Base-by-base conservation (phyloP, 2,329 filamentous ascomycete genomes). In the Ophioceras dolichostomum region DNA sequence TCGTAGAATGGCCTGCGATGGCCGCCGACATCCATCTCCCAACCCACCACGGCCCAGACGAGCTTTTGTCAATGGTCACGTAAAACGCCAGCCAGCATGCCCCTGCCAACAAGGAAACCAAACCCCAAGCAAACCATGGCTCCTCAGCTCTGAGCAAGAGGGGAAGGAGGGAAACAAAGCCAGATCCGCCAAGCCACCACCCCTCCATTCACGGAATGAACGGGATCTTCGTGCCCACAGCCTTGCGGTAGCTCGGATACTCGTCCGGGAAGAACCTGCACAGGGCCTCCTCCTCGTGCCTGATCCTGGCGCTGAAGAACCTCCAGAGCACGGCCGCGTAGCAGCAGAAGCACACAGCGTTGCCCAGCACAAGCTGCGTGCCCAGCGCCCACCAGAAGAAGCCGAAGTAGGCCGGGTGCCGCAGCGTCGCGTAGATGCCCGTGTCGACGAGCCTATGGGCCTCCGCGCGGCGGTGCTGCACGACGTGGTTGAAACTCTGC, bases 311-410 rank as follows among this genome's bases (percentile, higher is more conserved):
- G 13, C 66, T 69, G 55, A 98, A 98, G 57, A 98, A 98, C 42
- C 64, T 68, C 85, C 85, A 95, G 47, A 98, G 58, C 13, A 93
- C 81, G 7, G 70, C 56, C 0, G 74, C 60, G 62, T 94, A 96
- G 2, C 61, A 82, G 6, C 79, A 47, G 40, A 93, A 76, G 55
- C 86, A 94, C 2, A 94, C 46, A 8, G 72, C 60, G 59, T 98
- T 98, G 14, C 89, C 89, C 45, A 95, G 67, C 38, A 94, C 76
- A 31, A 96, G 53, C 65, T 98, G 91, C 10, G 88, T 94, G 5
- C 91, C 91, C n/a, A 96, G 53, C 0, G 84, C 86, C 89, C 89
- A 98, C 78, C 87, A 96, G 60, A 94, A 98, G 64, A 95, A 98
- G 4, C 89, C 91, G 63, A 96, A 95, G 60, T 98, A 98, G 41